Conservation (phyloP, 345 rosid genomes). For the Citrus hindsii region DNA sequence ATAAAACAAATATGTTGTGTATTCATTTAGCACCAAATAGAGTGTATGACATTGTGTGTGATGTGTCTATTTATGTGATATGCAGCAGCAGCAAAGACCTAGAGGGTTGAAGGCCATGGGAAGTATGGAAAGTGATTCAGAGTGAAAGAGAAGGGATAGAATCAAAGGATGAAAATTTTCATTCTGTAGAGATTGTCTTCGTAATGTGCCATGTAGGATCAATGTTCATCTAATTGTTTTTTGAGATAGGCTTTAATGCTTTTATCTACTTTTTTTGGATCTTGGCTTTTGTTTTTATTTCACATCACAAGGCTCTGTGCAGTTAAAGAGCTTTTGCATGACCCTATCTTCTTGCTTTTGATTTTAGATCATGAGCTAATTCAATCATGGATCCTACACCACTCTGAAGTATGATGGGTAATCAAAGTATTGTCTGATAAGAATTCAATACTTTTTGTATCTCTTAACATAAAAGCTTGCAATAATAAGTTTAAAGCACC, state of each 20-base stretch:
- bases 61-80: slow-evolving; percentile 1
- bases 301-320: not conserved
- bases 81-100: slow-evolving; percentile 41
- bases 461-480: too few relatives aligned
- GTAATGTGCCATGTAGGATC: not conserved
- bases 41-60: not conserved
- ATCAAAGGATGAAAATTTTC: not conserved
- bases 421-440: too few relatives aligned
- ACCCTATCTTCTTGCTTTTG: not conserved
- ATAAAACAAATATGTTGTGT: not conserved
- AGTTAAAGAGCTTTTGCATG: not conserved
- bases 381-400: not conserved
- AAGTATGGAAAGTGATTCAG: slow-evolving; percentile 59
- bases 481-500: too few relatives aligned
- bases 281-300: slow-evolving; percentile 1
- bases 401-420: not conserved
- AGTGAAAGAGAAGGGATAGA: slow-evolving; percentile 6
- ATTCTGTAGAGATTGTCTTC: not conserved
- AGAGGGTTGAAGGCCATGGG: slow-evolving; percentile 70
- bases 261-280: not conserved
- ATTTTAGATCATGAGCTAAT: not conserved
- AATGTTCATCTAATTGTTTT: not conserved
- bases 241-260: not conserved
- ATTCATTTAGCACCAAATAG: not conserved
- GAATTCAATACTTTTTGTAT: too few relatives aligned